Percentiles rank a stretch among this genome's conserved stretches.
Evolutionary conservation across 1,139 yeast genomes (phyloP).

Genomic region (Nakaseomyces delphensis): DNA sequence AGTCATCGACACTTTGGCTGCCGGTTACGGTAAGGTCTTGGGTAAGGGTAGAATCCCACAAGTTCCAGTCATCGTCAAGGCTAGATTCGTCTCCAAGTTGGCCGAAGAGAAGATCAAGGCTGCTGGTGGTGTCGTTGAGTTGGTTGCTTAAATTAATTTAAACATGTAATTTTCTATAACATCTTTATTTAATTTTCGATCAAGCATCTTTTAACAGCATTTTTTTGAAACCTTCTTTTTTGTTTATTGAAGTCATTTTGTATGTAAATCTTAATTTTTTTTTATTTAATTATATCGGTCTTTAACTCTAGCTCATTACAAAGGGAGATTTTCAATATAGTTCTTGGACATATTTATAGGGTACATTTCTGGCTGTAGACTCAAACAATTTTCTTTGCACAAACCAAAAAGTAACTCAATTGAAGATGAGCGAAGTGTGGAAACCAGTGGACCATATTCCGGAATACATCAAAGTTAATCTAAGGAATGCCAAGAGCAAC

Average conservation of each 20-base stretch:
- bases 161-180: conserved; percentile 5
- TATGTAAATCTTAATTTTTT: too few relatives aligned
- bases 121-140: conserved; percentile 99
- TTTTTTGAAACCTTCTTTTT: not conserved
- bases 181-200: conserved; percentile 1
- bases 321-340: too few relatives aligned
- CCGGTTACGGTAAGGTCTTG: conserved; percentile 99
- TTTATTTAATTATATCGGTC: not conserved
- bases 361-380: too few relatives aligned
- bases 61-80: conserved; percentile 98
- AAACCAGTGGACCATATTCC: conserved; percentile 30
- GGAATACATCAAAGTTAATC: conserved; percentile 15
- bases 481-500: conserved; percentile 31
- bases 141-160: conserved; percentile 65
- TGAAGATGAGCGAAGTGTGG: conserved; percentile 15
- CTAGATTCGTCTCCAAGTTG: conserved; percentile 97
- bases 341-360: too few relatives aligned
- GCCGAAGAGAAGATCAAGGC: conserved; percentile 99
- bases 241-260: not conserved
- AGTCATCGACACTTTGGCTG: conserved; percentile 98
- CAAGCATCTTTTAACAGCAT: conserved; percentile 7
- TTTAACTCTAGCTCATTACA: not conserved
- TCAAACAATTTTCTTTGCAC: too few relatives aligned
- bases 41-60: conserved; percentile 98
- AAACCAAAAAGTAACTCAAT: not conserved